phyloP scores from a whole-genome alignment of 2,329 filamentous ascomycete species.

The Venturia oleaginea region DNA sequence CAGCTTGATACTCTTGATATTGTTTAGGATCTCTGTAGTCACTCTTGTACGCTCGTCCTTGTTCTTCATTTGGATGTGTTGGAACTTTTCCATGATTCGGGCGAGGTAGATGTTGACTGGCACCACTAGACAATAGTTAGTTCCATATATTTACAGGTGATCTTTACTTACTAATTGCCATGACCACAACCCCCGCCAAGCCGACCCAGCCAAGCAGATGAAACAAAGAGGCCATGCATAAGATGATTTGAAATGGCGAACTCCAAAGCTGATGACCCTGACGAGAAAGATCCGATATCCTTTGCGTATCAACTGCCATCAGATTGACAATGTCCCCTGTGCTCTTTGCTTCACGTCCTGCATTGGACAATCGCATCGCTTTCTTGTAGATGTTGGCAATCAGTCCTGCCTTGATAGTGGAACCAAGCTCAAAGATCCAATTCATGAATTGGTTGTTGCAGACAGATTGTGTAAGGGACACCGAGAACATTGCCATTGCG shows the following conservation, averaged over 20 bases:
- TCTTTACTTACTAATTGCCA: background rate
- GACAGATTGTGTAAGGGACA: constrained; percentile 7
- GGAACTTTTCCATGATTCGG: constrained; percentile 11
- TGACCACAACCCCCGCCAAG: constrained; percentile 5
- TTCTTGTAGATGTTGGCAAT: constrained; percentile 13
- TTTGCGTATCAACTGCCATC: constrained; percentile 11
- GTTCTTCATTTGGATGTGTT: constrained; percentile 11
- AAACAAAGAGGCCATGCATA: constrained; percentile 10
- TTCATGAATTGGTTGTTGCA: constrained; percentile 14
- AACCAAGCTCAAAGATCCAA: constrained; percentile 9
- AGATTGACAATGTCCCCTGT: constrained; percentile 14
- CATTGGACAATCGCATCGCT: constrained; percentile 8
- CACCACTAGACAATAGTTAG: background rate
- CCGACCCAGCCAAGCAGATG: constrained; percentile 12
- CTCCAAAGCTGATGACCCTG: constrained; percentile 12
- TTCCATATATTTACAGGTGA: background rate
- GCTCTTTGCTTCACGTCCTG: constrained; percentile 8
- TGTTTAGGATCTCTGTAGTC: constrained; percentile 11
- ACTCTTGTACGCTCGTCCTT: constrained; percentile 12
- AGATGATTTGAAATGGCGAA: constrained; percentile 11
- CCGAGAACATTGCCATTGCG: constrained; percentile 7
- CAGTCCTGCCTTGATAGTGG: constrained; percentile 9
- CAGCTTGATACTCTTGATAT: constrained; percentile 14
- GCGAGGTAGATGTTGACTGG: constrained; percentile 10
- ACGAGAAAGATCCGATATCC: constrained; percentile 7